Conservation (phyloP, 2,329 filamentous ascomycete species). For the Gaeumannomyces tritici region DNA sequence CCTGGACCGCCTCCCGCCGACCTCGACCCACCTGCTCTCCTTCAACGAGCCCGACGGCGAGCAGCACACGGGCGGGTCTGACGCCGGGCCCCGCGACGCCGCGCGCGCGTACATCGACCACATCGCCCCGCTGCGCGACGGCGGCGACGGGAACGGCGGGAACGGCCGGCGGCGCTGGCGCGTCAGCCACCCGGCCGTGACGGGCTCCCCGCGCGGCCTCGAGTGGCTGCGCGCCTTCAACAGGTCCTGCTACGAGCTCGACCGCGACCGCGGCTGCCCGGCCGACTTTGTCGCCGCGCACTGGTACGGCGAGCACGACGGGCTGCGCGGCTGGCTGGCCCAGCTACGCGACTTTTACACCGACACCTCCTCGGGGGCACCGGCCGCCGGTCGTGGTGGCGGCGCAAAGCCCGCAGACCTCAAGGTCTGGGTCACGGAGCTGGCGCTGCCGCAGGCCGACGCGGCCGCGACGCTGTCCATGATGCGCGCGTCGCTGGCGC, state of each 20-base stretch:
- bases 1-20: constrained; percentile 18
- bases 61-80: constrained; percentile 26
- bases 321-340: constrained; percentile 56
- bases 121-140: constrained; percentile 52
- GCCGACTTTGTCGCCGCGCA: constrained; percentile 54
- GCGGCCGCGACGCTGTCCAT: constrained; percentile 50
- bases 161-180: constrained; percentile 42
- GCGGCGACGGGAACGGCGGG: constrained; percentile 20
- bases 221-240: constrained; percentile 61
- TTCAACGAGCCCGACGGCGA: constrained; percentile 34
- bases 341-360: constrained; percentile 28
- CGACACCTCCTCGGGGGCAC: constrained; percentile 3
- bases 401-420: constrained; percentile 6
- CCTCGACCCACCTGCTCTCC: constrained; percentile 26
- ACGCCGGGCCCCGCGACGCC: constrained; percentile 26
- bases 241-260: constrained; percentile 49
- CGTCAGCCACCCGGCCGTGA: constrained; percentile 62
- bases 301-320: constrained; percentile 62
- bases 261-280: constrained; percentile 41
- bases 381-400: not conserved
- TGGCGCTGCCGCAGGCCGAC: constrained; percentile 24
- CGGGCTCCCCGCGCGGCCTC: constrained; percentile 48
- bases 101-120: constrained; percentile 14
- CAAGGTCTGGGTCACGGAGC: constrained; percentile 28
- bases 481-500: constrained; percentile 56